These are phyloP conservation scores for Candida nemodendra DNA, from an alignment of 805 yeast genomes.

Conservation along the genomic window DNA sequence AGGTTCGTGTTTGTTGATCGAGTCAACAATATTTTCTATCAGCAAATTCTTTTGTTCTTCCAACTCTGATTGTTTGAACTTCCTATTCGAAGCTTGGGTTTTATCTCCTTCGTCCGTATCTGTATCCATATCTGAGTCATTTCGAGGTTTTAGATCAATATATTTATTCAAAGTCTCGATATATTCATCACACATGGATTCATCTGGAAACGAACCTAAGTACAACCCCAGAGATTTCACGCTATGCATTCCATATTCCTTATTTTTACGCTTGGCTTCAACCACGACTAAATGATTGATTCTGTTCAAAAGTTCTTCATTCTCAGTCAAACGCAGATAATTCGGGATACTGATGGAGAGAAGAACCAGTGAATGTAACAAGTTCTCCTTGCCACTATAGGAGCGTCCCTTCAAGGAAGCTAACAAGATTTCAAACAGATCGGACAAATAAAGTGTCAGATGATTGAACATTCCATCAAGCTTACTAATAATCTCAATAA, in stretches of 20 bases:
- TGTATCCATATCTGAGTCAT: conserved; percentile 38
- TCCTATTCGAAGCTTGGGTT: conserved; percentile 17
- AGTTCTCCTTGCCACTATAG: conserved; percentile 83
- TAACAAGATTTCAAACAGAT: conserved; percentile 53
- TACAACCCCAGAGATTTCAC: conserved; percentile 54
- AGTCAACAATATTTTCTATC: conserved; percentile 12
- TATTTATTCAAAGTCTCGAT: conserved; percentile 29
- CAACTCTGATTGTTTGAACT: conserved; percentile 17
- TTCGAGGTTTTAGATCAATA: conserved; percentile 22
- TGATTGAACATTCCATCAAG: conserved; percentile 33
- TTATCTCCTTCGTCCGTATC: conserved; percentile 37
- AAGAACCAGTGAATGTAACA: conserved; percentile 67
- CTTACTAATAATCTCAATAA: conserved; percentile 55
- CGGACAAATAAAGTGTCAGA: conserved; percentile 19
- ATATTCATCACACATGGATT: conserved; percentile 39
- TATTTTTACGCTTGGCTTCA: conserved; percentile 69
- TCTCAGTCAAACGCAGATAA: conserved; percentile 27
- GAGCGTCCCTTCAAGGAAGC: conserved; percentile 72
- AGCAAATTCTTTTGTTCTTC: conserved; percentile 19
- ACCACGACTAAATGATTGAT: conserved; percentile 46
- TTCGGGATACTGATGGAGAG: conserved; percentile 47
- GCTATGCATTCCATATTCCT: conserved; percentile 57
- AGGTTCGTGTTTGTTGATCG: conserved; percentile 48
- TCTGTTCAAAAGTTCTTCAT: conserved; percentile 33
- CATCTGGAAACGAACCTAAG: conserved; percentile 28